Evolutionary conservation across 2,329 filamentous ascomycete species (phyloP), one percentile per base, ranked within the genome.

Genomic region (Zymoseptoria pseudotritici): DNA sequence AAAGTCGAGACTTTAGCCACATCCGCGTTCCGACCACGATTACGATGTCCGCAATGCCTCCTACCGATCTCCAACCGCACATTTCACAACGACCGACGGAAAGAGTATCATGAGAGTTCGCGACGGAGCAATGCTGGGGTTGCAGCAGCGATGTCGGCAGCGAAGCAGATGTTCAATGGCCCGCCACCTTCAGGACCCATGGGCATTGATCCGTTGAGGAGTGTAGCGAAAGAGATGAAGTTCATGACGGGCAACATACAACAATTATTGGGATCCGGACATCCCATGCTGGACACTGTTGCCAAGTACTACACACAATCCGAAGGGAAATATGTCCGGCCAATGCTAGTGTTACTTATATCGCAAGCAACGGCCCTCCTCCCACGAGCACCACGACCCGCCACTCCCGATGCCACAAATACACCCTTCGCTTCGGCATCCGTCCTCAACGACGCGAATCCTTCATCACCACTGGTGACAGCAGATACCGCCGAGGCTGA

Each of bases 221-320:
- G 90, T 36, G 92, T 97, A 36, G 93, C 90, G 63, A 95, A 96
- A 77, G 93, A 97, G 80, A 90, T 99, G 86, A 94, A 96, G 76
- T 95, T 92, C 69, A 78, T 97, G 71, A 96, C 90, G 10, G 91
- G 91, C 58, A 96, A 97, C 70, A 96, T 97, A 75, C 84, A 90
- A 62, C 89, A 95, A 72, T 81, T 97, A n/a, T 80, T 97, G 17
- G 93, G 93, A 5, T 97, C 92, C 0, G 93, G 93, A 5, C 93
- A 99, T 72, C 94, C 94, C 0, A 91, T 92, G 53, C 83, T 99
- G 61, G 94, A 97, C 72, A 92, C 90, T 50, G 93, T 92, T 26
- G 91, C 94, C 56, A 99, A 99, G 77, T 99, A 99, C 80, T 99
- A 99, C 75, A 96, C 94, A 21, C 89, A 93, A 70, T 90, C 90